Evolutionary conservation across 768 basidiomycete genomes (phyloP), one percentile per base, ranked within the genome.

Genomic region (Kwoniella sp.): DNA sequence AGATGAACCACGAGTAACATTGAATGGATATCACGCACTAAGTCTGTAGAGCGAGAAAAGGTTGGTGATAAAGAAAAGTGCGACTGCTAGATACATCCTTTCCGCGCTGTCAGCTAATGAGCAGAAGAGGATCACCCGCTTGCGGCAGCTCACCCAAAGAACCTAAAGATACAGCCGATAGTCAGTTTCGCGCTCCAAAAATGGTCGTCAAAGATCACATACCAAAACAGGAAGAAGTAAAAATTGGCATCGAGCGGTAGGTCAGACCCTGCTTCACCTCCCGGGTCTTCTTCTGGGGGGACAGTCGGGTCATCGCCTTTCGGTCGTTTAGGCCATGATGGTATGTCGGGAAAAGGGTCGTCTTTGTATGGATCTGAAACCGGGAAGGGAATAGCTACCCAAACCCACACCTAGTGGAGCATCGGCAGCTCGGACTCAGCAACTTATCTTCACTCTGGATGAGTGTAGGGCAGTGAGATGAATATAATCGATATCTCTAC

Each of bases 381-480:
- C 0, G 82, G 82, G 55, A 83, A 82, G 4, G 82, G 82, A 0
- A 82, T 65, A 1, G 79, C 77, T 12, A 80, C 80, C 82, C 82
- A 83, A 1, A 81, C 25, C 82, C 82, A 82, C 19, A 81, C 77
- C 80, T 81, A n/a, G n/a, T n/a, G n/a, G n/a, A n/a, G n/a, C n/a
- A n/a, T n/a, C n/a, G n/a, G n/a, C n/a, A n/a, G n/a, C n/a, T n/a
- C n/a, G n/a, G n/a, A n/a, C n/a, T n/a, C n/a, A n/a, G n/a, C n/a
- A n/a, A n/a, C n/a, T n/a, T n/a, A n/a, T n/a, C n/a, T n/a, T n/a
- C n/a, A n/a, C n/a, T n/a, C n/a, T n/a, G n/a, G n/a, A n/a, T n/a
- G n/a, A n/a, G n/a, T n/a, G n/a, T n/a, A 24, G 24, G 6, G 0
- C 26, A 5, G 26, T 21, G 6, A 22, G 37, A 25, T 19, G 5